These are phyloP conservation scores for Colletotrichum melonis DNA, from an alignment of 2,329 filamentous ascomycete species.

Conservation along the genomic window DNA sequence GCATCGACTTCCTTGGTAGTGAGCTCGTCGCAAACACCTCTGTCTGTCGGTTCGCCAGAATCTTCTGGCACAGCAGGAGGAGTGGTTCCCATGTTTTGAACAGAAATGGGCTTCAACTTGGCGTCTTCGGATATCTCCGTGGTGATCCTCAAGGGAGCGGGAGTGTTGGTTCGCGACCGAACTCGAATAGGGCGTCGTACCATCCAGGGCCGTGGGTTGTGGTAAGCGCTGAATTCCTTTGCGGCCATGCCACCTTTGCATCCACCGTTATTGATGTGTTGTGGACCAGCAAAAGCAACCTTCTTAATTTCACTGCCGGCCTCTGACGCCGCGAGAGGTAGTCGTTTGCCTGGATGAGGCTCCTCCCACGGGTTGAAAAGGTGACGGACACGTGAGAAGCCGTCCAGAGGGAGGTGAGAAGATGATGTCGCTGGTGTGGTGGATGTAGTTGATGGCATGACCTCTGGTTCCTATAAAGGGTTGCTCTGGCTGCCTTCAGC, in stretches of 20 bases:
- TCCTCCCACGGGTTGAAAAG: constrained; percentile 52
- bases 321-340: constrained; percentile 46
- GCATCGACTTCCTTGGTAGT: neutral
- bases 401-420: constrained; percentile 36
- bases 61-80: neutral
- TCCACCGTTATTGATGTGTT: constrained; percentile 28
- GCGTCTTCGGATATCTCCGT: constrained; percentile 33
- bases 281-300: constrained; percentile 22
- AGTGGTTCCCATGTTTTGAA: constrained; percentile 16
- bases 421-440: constrained; percentile 42
- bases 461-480: constrained; percentile 69
- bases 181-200: constrained; percentile 39
- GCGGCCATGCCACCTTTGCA: constrained; percentile 59
- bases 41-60: neutral
- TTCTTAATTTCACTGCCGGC: constrained; percentile 38
- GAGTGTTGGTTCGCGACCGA: constrained; percentile 41
- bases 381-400: constrained; percentile 36
- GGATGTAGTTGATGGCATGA: constrained; percentile 61
- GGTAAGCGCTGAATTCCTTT: constrained; percentile 51
- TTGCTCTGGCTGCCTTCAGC: constrained; percentile 49
- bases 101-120: constrained; percentile 34
- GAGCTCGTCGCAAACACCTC: neutral
- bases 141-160: constrained; percentile 46
- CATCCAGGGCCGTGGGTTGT: constrained; percentile 37
- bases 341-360: constrained; percentile 57